Conservation (phyloP, 768 basidiomycete species). For the Tricholoma hemisulphureum region DNA sequence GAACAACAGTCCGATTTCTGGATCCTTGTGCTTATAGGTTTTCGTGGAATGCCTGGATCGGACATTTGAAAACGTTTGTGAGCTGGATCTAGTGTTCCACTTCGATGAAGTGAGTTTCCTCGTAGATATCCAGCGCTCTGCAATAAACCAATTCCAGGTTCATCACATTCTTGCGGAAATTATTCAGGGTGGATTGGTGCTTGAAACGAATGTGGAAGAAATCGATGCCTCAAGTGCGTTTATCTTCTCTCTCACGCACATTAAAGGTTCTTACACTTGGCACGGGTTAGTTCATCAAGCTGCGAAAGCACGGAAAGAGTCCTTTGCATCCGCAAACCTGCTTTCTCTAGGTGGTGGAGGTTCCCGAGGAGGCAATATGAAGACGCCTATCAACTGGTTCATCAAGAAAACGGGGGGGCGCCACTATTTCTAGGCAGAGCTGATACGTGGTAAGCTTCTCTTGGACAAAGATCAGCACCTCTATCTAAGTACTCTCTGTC, state of each 20-base stretch:
- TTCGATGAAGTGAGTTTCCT: constrained; percentile 80
- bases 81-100: constrained; percentile 96
- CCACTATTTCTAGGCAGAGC: constrained; percentile 54
- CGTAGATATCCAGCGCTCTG: neutral
- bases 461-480: no score
- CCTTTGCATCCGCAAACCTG: constrained; percentile 79
- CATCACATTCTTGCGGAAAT: constrained; percentile 96
- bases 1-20: neutral
- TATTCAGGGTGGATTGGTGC: constrained; percentile 92
- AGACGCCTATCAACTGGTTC: constrained; percentile 77
- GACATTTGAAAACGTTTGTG: constrained; percentile 97
- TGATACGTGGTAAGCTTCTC: constrained; percentile 16
- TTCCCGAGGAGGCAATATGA: constrained; percentile 57
- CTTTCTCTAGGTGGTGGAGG: constrained; percentile 65
- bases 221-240: constrained; percentile 68
- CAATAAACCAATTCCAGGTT: constrained; percentile 51
- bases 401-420: constrained; percentile 72
- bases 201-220: constrained; percentile 92
- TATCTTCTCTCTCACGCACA: neutral
- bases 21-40: constrained; percentile 51
- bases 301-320: constrained; percentile 71
- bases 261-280: constrained; percentile 7
- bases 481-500: neutral
- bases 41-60: constrained; percentile 96
- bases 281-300: constrained; percentile 60